phyloP scores from a whole-genome alignment of 345 rosid genomes.

The Tarenaya hassleriana region DNA sequence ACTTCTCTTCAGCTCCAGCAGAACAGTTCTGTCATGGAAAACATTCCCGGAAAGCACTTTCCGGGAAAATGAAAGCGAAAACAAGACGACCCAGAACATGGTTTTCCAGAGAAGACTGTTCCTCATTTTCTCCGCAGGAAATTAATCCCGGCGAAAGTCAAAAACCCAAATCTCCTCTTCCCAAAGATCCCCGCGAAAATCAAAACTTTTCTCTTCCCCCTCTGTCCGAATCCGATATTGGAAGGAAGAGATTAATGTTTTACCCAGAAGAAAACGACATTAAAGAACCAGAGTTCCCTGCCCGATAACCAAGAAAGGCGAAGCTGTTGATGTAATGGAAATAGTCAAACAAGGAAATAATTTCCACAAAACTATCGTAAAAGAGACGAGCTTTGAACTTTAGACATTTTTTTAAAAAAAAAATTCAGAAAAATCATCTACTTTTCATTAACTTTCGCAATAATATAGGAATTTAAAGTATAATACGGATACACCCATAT shows the following conservation, averaged over 20 bases:
- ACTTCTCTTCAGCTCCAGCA: constrained; percentile 37
- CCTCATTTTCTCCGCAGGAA: constrained; percentile 20
- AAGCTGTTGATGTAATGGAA: too few species aligned
- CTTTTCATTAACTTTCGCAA: too few species aligned
- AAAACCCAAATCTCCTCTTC: constrained; percentile 9
- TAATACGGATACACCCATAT: too few species aligned
- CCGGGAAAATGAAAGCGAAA: constrained; percentile 25
- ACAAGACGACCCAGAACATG: constrained; percentile 20
- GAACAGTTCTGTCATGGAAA: constrained; percentile 18
- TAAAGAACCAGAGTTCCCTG: constrained; percentile 6
- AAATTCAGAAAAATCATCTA: too few species aligned
- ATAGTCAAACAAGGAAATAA: too few species aligned
- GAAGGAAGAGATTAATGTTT: constrained; percentile 26
- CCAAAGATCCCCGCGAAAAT: neutral
- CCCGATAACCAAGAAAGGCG: constrained; percentile 19
- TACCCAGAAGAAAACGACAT: constrained; percentile 24
- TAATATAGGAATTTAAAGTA: too few species aligned
- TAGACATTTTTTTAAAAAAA: too few species aligned
- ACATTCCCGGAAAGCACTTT: constrained; percentile 13
- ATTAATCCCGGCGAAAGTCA: constrained; percentile 9
- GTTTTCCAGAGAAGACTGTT: neutral
- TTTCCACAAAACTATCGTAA: too few species aligned
- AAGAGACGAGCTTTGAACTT: too few species aligned
- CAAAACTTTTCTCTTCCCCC: neutral
- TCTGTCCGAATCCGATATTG: constrained; percentile 21